Conservation (phyloP, 169 alveolate genomes). For the Plasmodium inui region DNA sequence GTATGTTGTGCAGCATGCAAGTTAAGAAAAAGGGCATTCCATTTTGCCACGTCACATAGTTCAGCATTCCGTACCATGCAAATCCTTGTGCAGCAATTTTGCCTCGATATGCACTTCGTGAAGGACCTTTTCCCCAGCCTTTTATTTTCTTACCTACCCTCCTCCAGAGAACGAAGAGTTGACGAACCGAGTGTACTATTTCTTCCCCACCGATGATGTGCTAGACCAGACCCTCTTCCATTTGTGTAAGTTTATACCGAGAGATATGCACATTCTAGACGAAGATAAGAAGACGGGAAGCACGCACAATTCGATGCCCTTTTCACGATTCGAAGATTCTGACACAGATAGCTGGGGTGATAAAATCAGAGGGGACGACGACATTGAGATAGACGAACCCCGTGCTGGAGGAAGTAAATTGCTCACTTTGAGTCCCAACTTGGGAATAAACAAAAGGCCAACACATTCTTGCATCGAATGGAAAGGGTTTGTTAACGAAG, state of each 20-base stretch:
- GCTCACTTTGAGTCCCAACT: background rate
- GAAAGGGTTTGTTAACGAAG: constrained; percentile 66
- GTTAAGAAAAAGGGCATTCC: background rate
- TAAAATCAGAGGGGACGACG: constrained; percentile 17
- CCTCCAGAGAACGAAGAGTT: constrained; percentile 21
- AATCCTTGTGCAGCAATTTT: background rate
- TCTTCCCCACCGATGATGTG: constrained; percentile 35
- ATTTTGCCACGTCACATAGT: background rate
- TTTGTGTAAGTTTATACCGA: constrained; percentile 59
- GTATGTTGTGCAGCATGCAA: constrained; percentile 29
- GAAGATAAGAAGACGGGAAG: background rate
- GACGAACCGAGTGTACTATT: constrained; percentile 42
- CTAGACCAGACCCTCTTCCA: constrained; percentile 50
- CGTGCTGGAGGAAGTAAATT: background rate
- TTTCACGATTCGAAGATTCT: constrained; percentile 12
- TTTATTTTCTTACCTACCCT: background rate
- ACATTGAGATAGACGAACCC: background rate
- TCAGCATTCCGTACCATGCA: background rate
- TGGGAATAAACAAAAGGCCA: background rate
- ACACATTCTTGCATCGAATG: constrained; percentile 52
- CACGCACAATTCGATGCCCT: background rate
- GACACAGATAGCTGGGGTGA: constrained; percentile 53
- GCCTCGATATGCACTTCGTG: background rate
- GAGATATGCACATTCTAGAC: constrained; percentile 40
- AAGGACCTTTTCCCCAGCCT: background rate